These are phyloP conservation scores for Periconia sp. DNA, from an alignment of 2,329 filamentous ascomycete species.

Conservation along the genomic window DNA sequence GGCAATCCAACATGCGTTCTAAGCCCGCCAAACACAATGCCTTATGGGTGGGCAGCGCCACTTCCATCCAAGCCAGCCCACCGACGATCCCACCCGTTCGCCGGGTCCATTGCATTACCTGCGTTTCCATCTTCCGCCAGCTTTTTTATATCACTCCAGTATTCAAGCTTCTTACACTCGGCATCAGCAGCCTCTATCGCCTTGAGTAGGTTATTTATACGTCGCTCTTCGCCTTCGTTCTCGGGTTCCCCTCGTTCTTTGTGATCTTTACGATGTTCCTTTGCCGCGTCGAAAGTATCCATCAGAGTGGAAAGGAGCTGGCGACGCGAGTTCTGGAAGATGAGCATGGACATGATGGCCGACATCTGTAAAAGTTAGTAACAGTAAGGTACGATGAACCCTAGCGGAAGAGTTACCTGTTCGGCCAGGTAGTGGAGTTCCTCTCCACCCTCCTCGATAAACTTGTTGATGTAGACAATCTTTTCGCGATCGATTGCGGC, in stretches of 20 bases:
- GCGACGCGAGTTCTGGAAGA: constrained; percentile 87
- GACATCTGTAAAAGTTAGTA: constrained; percentile 36
- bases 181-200: constrained; percentile 79
- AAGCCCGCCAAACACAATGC: background rate
- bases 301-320: constrained; percentile 76
- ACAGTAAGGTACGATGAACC: background rate
- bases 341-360: constrained; percentile 67
- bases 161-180: constrained; percentile 81
- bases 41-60: constrained; percentile 38
- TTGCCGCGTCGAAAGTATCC: constrained; percentile 58
- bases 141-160: constrained; percentile 75
- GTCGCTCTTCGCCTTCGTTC: constrained; percentile 55
- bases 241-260: constrained; percentile 49
- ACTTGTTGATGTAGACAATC: constrained; percentile 80
- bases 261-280: constrained; percentile 57
- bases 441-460: constrained; percentile 72
- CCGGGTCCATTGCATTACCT: constrained; percentile 37
- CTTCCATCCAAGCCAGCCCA: constrained; percentile 48
- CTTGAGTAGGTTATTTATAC: constrained; percentile 72
- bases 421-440: constrained; percentile 78
- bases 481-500: constrained; percentile 90
- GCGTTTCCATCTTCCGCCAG: constrained; percentile 47
- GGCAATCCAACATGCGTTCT: too few relatives aligned
- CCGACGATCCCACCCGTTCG: constrained; percentile 42
- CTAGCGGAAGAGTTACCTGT: constrained; percentile 51